These are phyloP conservation scores for Beauveria sp. DNA, from an alignment of 2,329 filamentous ascomycete species.

Conservation along the genomic window DNA sequence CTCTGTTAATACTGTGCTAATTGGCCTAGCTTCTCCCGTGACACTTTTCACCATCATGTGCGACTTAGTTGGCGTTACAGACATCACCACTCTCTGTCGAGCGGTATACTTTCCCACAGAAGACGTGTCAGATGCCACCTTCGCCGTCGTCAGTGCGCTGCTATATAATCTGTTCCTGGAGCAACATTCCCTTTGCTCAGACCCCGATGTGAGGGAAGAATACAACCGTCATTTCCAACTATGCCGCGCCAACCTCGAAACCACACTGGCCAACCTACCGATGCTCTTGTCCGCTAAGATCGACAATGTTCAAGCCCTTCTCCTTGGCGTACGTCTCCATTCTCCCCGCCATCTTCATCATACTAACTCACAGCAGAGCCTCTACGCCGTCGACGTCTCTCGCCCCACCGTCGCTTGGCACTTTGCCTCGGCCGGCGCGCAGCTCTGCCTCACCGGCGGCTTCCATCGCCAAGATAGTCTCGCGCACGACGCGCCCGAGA, in stretches of 20 bases:
- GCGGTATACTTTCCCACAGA: conserved; percentile 45
- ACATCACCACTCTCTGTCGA: conserved; percentile 42
- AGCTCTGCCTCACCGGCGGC: conserved; percentile 54
- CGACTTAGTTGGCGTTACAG: conserved; percentile 39
- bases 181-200: conserved; percentile 29
- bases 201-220: conserved; percentile 25
- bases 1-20: conserved; percentile 1
- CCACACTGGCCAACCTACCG: conserved; percentile 41
- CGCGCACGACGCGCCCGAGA: conserved; percentile 25
- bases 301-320: conserved; percentile 49
- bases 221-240: conserved; percentile 31
- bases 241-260: conserved; percentile 43
- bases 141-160: conserved; percentile 42
- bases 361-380: conserved; percentile 32
- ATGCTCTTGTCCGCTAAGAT: conserved; percentile 48
- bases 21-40: conserved; percentile 32
- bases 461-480: conserved; percentile 43
- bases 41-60: conserved; percentile 43
- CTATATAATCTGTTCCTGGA: conserved; percentile 44
- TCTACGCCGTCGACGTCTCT: conserved; percentile 55
- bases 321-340: conserved; percentile 42
- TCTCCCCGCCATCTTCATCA: background rate
- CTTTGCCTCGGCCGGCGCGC: conserved; percentile 49
- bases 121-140: conserved; percentile 40
- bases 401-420: conserved; percentile 58